Evolutionary conservation across 345 rosid species (phyloP), one percentile per base, ranked within the genome.

Genomic region (Fremontodendron californicum): DNA sequence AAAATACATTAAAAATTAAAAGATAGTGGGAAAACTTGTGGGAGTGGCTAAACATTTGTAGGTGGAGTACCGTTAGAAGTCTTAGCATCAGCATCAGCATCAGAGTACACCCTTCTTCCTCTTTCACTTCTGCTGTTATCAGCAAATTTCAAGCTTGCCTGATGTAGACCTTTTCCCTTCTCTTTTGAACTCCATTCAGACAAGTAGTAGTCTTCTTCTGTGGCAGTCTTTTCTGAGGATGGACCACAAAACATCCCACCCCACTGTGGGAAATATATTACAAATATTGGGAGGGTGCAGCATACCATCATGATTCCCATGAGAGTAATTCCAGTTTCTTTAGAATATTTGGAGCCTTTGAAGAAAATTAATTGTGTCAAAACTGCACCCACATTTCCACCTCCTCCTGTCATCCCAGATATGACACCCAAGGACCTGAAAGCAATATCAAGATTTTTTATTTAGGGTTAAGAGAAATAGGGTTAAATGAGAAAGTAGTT

Each of bases 181-280:
- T 93, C 99, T 49, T 82, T 63, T 1, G 78, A 7, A 52, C 21
- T 85, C 99, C 99, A 93, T 62, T 95, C 99, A 0, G 94, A 68
- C 83, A 89, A 64, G 75, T 95, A 92, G 55, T 95, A 93, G 6
- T 89, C 94, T 86, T 95, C 94, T 82, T 93, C 99, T 0, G 87
- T 86, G 11, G 86, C 63, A 7, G 72, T 48, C 31, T 81, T 80
- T 40, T 71, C 45, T 4, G 89, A 76, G 0, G 94, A 88, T 2
- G 97, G 97, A 6, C 96, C 91, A 48, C 87, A 88, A 66, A 95
- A 88, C 96, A 95, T 93, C 68, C 99, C 97, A 31, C 97, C 99
- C 99, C 99, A 93, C 49, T 93, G 97, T 4, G 99, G 99, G 81
- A 95, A 95, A 79, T 90, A 77, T 25, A 93, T 84, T 0, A 95